Conservation (phyloP, 2,329 filamentous ascomycete species). For the Ophiocordyceps camponoti-saundersi region DNA sequence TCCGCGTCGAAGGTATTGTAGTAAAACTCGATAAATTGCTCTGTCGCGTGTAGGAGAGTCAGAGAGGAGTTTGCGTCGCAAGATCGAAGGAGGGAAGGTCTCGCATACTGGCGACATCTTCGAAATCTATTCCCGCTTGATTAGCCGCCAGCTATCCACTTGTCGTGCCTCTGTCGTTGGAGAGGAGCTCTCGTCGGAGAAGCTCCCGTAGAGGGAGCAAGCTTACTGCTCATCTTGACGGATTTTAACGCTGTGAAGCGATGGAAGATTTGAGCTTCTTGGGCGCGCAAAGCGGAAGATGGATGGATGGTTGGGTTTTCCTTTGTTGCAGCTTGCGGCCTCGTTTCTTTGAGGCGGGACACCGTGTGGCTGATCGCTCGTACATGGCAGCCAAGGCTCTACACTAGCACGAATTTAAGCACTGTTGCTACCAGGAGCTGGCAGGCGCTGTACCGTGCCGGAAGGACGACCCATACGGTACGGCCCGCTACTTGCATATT, state of each 20-base stretch:
- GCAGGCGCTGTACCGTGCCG: not conserved
- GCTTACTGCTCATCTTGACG: slow-evolving; percentile 17
- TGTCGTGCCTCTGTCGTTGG: not conserved
- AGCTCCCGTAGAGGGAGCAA: not conserved
- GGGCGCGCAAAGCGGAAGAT: not conserved
- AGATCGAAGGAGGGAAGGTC: slow-evolving; percentile 1
- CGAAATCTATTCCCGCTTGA: slow-evolving; percentile 18
- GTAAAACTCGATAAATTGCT: slow-evolving; percentile 80
- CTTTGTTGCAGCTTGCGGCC: slow-evolving; percentile 3
- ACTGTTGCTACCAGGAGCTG: not conserved
- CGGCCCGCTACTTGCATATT: not conserved
- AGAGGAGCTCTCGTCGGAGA: too few species aligned
- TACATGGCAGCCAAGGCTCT: not conserved
- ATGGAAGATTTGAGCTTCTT: not conserved
- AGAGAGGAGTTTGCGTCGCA: not conserved
- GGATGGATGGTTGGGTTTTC: slow-evolving; percentile 9
- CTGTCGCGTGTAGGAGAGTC: slow-evolving; percentile 35
- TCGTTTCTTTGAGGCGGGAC: slow-evolving; percentile 4
- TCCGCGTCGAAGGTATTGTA: slow-evolving; percentile 73
- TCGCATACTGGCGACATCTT: slow-evolving; percentile 29
- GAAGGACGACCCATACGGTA: not conserved
- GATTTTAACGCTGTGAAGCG: not conserved
- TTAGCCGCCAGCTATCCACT: slow-evolving; percentile 5
- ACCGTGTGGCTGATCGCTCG: not conserved
- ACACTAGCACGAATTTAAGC: not conserved